These are phyloP conservation scores for Cercospora janseana DNA, from an alignment of 2,329 filamentous ascomycete genomes.

Conservation along the genomic window DNA sequence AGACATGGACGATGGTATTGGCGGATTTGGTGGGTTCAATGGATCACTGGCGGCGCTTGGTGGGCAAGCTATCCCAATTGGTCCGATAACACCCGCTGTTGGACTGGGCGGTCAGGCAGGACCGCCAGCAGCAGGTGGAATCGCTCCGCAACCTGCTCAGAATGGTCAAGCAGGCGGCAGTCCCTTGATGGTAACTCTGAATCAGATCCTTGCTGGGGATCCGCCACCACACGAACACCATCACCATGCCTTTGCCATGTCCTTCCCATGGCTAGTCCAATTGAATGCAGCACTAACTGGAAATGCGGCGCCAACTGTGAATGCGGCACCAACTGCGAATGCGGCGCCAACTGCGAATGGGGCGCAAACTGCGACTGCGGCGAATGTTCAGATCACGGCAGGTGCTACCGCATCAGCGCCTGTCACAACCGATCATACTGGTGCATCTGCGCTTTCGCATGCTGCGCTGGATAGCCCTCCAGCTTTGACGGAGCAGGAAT, in stretches of 20 bases:
- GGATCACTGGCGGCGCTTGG: slow-evolving; percentile 5
- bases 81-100: background rate
- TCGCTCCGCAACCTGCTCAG: background rate
- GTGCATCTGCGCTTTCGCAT: too few species aligned
- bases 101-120: background rate
- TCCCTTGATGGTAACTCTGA: slow-evolving; percentile 1
- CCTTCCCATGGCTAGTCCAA: too few species aligned
- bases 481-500: background rate
- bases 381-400: too few species aligned
- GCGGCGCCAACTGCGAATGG: background rate
- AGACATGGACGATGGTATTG: slow-evolving; percentile 8
- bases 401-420: too few species aligned
- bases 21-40: background rate
- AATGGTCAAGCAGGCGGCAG: background rate
- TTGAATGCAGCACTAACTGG: too few species aligned
- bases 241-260: background rate
- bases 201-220: background rate
- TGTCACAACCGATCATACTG: too few species aligned
- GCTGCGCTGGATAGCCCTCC: too few species aligned
- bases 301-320: background rate
- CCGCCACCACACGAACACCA: background rate
- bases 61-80: background rate
- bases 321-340: too few species aligned
- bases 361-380: background rate
- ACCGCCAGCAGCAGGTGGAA: background rate